Base-by-base conservation (phyloP, 306 rosid genomes). In the Crotalaria pallida region DNA sequence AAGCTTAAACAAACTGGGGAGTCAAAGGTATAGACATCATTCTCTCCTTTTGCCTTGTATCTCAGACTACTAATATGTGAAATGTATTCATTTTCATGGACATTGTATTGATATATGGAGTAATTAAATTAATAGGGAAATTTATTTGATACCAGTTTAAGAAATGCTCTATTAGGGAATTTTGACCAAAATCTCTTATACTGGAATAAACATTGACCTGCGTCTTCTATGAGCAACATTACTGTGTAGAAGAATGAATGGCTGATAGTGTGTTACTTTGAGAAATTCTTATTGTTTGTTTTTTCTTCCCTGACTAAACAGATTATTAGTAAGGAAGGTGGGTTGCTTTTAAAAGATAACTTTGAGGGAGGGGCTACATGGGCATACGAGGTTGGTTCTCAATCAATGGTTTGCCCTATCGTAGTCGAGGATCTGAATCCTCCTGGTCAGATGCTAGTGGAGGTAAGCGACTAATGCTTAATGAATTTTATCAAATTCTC, bases 311-410 rank as follows among this genome's bases (percentile, higher is more conserved):
- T 40, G 31, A 69, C 73, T 68, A 16, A 81, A 69, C 87, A 94
- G 99, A 88, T 91, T 79, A 81, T 87, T 53, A 81, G 89, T 36
- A 88, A 84, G 79, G 95, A 94, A 69, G 89, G 92, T 73, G 96
- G 97, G 8, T 85, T 87, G 69, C 82, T 87, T 77, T 71, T 94
- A 23, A 86, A 89, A 64, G 97, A 94, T 48, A 86, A 86, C 77
- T 89, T 87, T 62, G 99, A 91, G 71, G 99, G 99, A 76, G 97
- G 97, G 51, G 99, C 91, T 15, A 94, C 97, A 49, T 94, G 99
- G 99, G 99, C 99, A 29, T 91, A 87, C 49, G 95, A 94, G 75
- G 95, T 94, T 87, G 96, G 96, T 40, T 84, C 95, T 3, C 89
- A 87, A 73, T 88, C 99, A 48, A 87, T 71, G 95, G 88, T 83